These are phyloP conservation scores for Xylaria sp. DNA, from an alignment of 2,329 filamentous ascomycete species.

Conservation along the genomic window DNA sequence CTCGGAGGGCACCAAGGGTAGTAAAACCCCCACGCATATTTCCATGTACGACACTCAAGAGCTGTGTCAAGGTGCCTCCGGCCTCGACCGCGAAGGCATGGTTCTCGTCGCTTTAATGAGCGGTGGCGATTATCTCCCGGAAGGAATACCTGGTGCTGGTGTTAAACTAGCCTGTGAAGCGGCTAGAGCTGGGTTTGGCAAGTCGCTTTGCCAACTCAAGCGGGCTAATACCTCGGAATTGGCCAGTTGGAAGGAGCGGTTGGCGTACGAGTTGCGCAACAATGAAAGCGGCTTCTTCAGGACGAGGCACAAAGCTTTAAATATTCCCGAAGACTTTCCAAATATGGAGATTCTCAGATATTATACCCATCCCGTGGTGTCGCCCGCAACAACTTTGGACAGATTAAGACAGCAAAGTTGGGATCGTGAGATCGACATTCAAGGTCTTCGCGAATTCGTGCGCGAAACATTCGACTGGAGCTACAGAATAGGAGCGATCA, in stretches of 20 bases:
- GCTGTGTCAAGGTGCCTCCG: conserved; percentile 61
- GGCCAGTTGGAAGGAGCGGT: conserved; percentile 73
- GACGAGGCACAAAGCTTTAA: conserved; percentile 76
- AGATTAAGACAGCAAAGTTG: conserved; percentile 67
- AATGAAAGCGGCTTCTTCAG: conserved; percentile 87
- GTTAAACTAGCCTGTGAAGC: conserved; percentile 91
- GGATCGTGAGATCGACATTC: conserved; percentile 71
- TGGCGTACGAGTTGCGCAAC: conserved; percentile 80
- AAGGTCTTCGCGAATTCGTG: conserved; percentile 76
- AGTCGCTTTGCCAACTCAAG: conserved; percentile 74
- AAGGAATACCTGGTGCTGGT: conserved; percentile 87
- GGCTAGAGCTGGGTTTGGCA: conserved; percentile 86
- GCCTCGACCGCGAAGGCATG: conserved; percentile 87
- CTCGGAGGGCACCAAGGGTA: conserved; percentile 71
- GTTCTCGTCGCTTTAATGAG: conserved; percentile 94
- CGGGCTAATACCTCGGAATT: conserved; percentile 68
- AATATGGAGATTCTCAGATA: conserved; percentile 81
- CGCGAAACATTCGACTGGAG: conserved; percentile 88
- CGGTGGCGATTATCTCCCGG: conserved; percentile 91
- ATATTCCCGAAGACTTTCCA: conserved; percentile 84
- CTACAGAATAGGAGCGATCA: conserved; percentile 79
- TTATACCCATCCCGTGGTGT: conserved; percentile 89
- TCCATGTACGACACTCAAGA: conserved; percentile 77
- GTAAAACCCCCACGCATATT: conserved; percentile 83
- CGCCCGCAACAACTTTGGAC: conserved; percentile 66